Percentiles rank a stretch among this genome's conserved stretches.
Evolutionary conservation across 1,284 basidiomycete genomes (phyloP).

Genomic region (Stereum hirsutum): DNA sequence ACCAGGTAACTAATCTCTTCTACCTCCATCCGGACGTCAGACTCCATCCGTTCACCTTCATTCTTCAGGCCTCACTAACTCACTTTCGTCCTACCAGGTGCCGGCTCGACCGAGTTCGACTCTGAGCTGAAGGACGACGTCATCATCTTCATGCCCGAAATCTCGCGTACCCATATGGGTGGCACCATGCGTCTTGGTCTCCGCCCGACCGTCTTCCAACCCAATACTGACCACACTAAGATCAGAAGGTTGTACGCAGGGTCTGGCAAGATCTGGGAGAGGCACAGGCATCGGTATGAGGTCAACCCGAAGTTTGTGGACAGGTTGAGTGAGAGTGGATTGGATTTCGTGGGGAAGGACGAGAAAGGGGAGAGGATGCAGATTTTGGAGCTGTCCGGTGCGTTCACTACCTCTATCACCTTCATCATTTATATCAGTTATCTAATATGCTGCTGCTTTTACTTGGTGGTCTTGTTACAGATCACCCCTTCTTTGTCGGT

Average conservation of each 20-base stretch:
- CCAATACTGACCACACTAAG: constrained; percentile 47
- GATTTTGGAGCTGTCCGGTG: constrained; percentile 81
- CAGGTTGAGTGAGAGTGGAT: constrained; percentile 61
- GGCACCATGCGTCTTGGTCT: constrained; percentile 98
- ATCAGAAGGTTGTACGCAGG: constrained; percentile 85
- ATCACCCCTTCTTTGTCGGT: constrained; percentile 93
- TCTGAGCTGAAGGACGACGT: constrained; percentile 56
- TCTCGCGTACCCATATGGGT: constrained; percentile 96
- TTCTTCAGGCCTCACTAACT: constrained; percentile 2
- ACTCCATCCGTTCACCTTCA: neutral
- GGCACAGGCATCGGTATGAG: constrained; percentile 96
- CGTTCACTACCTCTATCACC: constrained; percentile 18
- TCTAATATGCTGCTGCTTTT: neutral
- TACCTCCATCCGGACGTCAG: neutral
- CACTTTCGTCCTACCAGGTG: constrained; percentile 37
- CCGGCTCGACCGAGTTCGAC: constrained; percentile 85
- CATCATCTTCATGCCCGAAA: constrained; percentile 98
- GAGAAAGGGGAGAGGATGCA: constrained; percentile 98
- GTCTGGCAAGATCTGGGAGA: constrained; percentile 84
- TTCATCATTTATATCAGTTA: neutral
- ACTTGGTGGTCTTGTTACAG: constrained; percentile 26
- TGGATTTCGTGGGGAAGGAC: constrained; percentile 89
- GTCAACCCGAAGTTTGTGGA: constrained; percentile 89
- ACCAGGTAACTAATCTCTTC: constrained; percentile 33
- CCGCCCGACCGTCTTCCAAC: constrained; percentile 86